A percentile compares a stretch with the other conserved stretches of the same genome.
Evolutionary conservation across 1,139 yeast genomes (phyloP).

Genomic region (Entelexis sorbosivorans): DNA sequence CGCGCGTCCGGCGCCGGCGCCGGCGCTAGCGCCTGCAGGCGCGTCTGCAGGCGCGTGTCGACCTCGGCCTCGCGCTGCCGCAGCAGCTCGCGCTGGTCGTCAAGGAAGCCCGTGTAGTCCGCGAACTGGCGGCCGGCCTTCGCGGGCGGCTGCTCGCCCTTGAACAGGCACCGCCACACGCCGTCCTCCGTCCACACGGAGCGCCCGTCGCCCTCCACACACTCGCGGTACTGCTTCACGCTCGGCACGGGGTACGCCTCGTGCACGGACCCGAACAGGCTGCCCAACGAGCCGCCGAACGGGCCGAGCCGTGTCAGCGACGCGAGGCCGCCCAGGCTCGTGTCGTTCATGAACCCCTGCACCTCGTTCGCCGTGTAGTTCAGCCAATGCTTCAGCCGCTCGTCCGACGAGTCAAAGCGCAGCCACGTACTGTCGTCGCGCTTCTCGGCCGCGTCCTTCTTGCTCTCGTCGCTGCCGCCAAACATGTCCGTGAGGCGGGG

Average conservation of each 20-base stretch:
- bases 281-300: not conserved
- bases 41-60: not conserved
- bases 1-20: conserved; percentile 1
- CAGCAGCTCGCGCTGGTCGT: conserved; percentile 52
- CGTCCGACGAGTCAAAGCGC: not conserved
- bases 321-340: not conserved
- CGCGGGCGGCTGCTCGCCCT: conserved; percentile 30
- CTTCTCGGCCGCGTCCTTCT: not conserved
- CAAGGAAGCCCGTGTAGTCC: conserved; percentile 52
- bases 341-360: conserved; percentile 4
- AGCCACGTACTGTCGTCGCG: not conserved
- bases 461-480: not conserved
- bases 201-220: conserved; percentile 52
- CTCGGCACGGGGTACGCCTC: conserved; percentile 52
- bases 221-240: conserved; percentile 47
- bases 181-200: conserved; percentile 72
- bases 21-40: conserved; percentile 1
- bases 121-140: conserved; percentile 38
- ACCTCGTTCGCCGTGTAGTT: not conserved
- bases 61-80: conserved; percentile 14
- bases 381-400: conserved; percentile 2
- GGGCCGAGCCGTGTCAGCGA: not conserved
- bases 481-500: not conserved
- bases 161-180: conserved; percentile 80
- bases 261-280: not conserved